Evolutionary conservation across 1,139 yeast genomes (phyloP), one percentile per base, ranked within the genome.

Genomic region (Pichia sp.): DNA sequence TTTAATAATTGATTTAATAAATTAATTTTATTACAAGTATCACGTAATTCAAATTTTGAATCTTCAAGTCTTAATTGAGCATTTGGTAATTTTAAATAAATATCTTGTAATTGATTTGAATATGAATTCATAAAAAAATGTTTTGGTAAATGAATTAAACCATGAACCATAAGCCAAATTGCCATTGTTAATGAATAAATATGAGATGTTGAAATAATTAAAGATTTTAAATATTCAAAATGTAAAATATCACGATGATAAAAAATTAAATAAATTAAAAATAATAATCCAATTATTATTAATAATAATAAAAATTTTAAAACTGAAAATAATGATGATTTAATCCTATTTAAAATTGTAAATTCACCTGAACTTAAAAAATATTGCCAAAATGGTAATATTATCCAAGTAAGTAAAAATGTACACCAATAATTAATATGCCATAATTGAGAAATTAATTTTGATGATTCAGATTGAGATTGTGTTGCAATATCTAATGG

Each of bases 161-260:
- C 95, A 59, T 86, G 92, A 1, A 92, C 87, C 85, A 87, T 80
- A 45, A 87, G 67, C 94, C 94, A 86, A 29, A 85, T 69, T 1
- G 94, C 90, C 39, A 87, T 60, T 3, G 82, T 70, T 58, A 87
- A 70, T 0, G 95, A 77, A 60, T 86, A 87, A n/a, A 85, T 79
- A 60, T 87, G 94, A 1, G 94, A 78, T 28, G 85, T 58, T 0
- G 94, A 92, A 52, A 87, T 83, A 16, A 83, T 71, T 66, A 86
- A 72, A 40, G 82, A 71, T 59, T 82, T 83, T 57, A 86, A 66
- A 40, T 82, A 77, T 40, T 63, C 62, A 47, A 78, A 65, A 4
- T 77, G 69, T 40, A 85, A 69, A 3, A 90, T 87, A 9, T 76
- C 74, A 3, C 51, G 43, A 42, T 57, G 58, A 47, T 77, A 80